Evolutionary conservation across 495 filamentous ascomycete species (phyloP), one percentile per base, ranked within the genome.

Genomic region (Clohesyomyces aquaticus): DNA sequence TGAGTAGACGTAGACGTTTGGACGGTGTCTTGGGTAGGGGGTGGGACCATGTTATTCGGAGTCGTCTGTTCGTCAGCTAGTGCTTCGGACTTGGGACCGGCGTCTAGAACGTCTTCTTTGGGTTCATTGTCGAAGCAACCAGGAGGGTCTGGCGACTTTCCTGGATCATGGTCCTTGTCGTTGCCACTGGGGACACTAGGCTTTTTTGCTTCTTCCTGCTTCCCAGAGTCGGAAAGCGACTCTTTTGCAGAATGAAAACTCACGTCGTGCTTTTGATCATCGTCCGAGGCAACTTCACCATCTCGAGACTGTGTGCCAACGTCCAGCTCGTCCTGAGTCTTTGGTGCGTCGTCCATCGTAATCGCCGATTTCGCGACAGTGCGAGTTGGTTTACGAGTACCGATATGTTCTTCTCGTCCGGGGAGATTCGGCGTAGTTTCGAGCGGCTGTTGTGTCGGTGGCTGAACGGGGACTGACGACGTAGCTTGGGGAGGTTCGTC

Each of bases 171-270:
- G 4, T 18, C 18, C 9, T 9, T 18, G 2, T 4, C 12, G 25
- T 46, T 22, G 4, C 32, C 23, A 28, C 2, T 23, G 1, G 22
- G n/a, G 8, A 21, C 19, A 16, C 9, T 32, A n/a, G 0, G 1
- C 16, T 9, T 19, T 21, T 52, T 32, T 32, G 26, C 25, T n/a
- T 59, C 27, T 47, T 27, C 50, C 12, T 50, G 19, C 3, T 45
- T 42, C 9, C 22, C 38, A 29, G 25, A 4, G 29, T 68, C 60
- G 19, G 55, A 59, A 18, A 53, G 59, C 22, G 65, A 62, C 61
- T 69, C 66, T 53, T 64, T 41, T 14, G 60, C 66, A 1, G 66
- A 65, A 27, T 56, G 42, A 28, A 65, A 69, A 43, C 60, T 69
- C 25, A 48, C 16, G 28, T 65, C 55, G 8, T 60, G 28, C 56